Evolutionary conservation across 139 green algal genomes (phyloP), one percentile per base, ranked within the genome.

Genomic region (Axilococcus clingmanii): DNA sequence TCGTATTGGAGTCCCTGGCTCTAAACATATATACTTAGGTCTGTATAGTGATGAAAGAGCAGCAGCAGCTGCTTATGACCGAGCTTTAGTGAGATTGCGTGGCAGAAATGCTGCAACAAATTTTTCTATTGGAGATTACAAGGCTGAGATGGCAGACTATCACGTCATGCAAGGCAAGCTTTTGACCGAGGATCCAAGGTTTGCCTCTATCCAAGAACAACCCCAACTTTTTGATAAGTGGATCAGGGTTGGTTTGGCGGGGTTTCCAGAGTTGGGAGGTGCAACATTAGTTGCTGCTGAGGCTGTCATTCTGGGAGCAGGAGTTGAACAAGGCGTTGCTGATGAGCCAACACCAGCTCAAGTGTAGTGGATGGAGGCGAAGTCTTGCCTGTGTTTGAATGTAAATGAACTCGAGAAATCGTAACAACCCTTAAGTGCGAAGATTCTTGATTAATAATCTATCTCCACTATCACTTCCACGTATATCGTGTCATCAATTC

Each of bases 1-100:
- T 3, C 67, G 86, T 36, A 89, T 94, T 27, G 84, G 80, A 40
- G 63, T 94, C n/a, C 80, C 83, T 4, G 79, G 85, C 30, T 80
- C 59, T 40, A 91, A 91, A 69, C 87, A 95, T 65, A 76, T 92
- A 23, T 95, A 95, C 68, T 69, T 93, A 27, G 86, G 86, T 38
- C 68, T 89, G 12, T 89, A 61, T 49, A 57, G 71, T 11, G 50
- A 75, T 8, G 76, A 80, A 57, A 24, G 37, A 2, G 70, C 74
- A 34, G 77, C 77, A 1, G 72, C 73, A 4, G 28, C 42, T 4
- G 69, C 70, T 15, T 93, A 91, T 63, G 82, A 92, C 65, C 57
- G 63, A 14, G 69, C 85, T 5, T 61, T 90, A 37, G 75, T 86
- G 40, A 56, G 55, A 6, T 66, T 92, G 24, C 61, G 72, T 8